Evolutionary conservation across 805 yeast genomes (phyloP), one percentile per base, ranked within the genome.

Genomic region (Candida railenensis): DNA sequence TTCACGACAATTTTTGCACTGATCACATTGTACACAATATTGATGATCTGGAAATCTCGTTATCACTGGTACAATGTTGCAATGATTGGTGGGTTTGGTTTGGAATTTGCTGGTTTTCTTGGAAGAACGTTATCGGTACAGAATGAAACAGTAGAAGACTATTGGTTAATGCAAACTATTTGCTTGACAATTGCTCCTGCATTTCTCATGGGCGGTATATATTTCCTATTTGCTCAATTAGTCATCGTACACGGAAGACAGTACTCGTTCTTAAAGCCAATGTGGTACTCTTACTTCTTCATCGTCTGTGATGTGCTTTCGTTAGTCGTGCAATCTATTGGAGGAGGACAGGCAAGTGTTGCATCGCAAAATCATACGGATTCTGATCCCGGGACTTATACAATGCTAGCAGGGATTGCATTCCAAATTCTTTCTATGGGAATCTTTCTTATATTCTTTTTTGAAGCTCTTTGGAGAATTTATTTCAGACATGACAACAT

Each of bases 281-380:
- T 71, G 63, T 69, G 74, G 74, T 71, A 71, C 48, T 64, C 76
- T 1, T 71, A 71, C 55, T 59, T 71, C 22, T 71, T 71, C 49
- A 67, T 71, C 42, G 58, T 66, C 4, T 48, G 60, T 22, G 77
- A 71, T 48, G 67, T 70, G 3, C 22, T 69, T 2, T 67, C 74
- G 2, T 56, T 71, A 16, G 20, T 70, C n/a, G 55, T 71, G 28
- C 77, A 71, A 52, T 74, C 72, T 3, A 59, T 57, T 18, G 75
- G 73, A 4, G 74, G 74, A 12, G 77, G 71, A 21, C 53, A 66
- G 18, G 66, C 69, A 3, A 58, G 71, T 11, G 45, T 53, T 19
- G 69, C 71, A 0, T 55, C 64, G 16, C 43, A 55, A 9, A 44
- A 49, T 12, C 49, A 55, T 34, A 39, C 48, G 19, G 57, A 60